Base-by-base conservation (phyloP, 352 stramenopile species). In the Achlya hypogyna region DNA sequence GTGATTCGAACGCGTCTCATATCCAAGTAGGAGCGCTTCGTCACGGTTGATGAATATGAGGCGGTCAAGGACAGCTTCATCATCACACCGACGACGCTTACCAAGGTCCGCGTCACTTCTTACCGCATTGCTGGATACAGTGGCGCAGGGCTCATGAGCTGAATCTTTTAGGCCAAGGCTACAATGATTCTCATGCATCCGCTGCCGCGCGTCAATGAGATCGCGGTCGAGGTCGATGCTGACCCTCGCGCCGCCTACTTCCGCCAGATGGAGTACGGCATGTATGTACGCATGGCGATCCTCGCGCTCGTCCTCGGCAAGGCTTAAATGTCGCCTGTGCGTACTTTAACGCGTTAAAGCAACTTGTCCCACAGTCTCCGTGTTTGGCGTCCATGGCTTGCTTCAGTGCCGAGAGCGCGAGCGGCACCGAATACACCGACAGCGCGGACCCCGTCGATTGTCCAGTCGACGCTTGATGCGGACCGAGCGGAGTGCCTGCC, bases 211-310 rank as follows among this genome's bases (percentile, higher is more conserved):
- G 93, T 99, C 9, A 95, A 96, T 65, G 97, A 99, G 75, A 98
- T 99, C 70, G 74, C 81, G 8, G 87, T 97, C 63, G 95, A 98
- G 45, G 91, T 99, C 23, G 97, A 99, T 75, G 73, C 72, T 10
- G 94, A 99, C 75, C 93, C 95, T 42, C 87, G 95, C 53, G 95
- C 96, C 42, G 96, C 94, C 12, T 99, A 99, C 77, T 99, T 99
- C 73, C 82, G 95, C 67, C 95, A 99, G 80, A 96, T 96, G 87
- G 84, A 95, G 73, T 98, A 99, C 82, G 97, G 97, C 64, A 99
- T 99, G 96, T 99, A 96, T 78, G 93, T 98, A 67, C 90, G 97
- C 74, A 99, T 99, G 96, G 97, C 97, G 51, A 74, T 99, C 69
- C 84, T 99, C 51, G 87, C 94, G 31, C 81, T 98, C 9, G 82